These are phyloP conservation scores for Clitoria ternatea DNA, from an alignment of 306 rosid species.

Conservation along the genomic window DNA sequence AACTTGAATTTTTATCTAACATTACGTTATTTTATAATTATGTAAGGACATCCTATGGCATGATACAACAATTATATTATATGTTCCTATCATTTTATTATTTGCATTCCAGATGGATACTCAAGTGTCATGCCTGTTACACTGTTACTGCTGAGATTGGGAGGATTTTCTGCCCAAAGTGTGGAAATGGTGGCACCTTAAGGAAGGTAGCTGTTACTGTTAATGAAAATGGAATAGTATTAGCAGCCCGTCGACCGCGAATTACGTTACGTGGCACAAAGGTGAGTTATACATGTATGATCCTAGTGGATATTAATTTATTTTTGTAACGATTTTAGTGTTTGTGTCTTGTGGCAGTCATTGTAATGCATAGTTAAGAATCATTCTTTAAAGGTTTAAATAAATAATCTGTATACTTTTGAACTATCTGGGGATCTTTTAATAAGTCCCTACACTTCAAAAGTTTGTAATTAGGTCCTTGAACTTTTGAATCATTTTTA, in stretches of 20 bases:
- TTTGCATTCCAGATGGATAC: slow-evolving; percentile 75
- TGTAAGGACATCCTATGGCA: not conserved
- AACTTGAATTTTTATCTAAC: not conserved
- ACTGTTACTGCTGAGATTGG: slow-evolving; percentile 80
- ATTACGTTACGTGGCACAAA: slow-evolving; percentile 86
- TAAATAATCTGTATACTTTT: too few species aligned
- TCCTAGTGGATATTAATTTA: not conserved
- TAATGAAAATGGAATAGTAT: slow-evolving; percentile 81
- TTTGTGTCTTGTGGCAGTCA: not conserved
- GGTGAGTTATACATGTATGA: slow-evolving; percentile 38
- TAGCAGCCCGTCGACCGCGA: slow-evolving; percentile 73
- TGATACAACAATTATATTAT: not conserved
- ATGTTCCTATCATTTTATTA: slow-evolving; percentile 12
- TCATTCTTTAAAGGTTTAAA: too few species aligned
- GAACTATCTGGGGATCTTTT: too few species aligned
- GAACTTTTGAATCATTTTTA: too few species aligned
- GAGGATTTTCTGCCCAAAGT: slow-evolving; percentile 87
- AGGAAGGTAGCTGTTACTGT: slow-evolving; percentile 97
- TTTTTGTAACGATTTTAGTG: not conserved
- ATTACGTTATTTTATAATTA: not conserved
- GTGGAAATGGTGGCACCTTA: slow-evolving; percentile 98
- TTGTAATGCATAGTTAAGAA: not conserved
- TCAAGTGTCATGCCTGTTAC: slow-evolving; percentile 88
- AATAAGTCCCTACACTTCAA: too few species aligned
- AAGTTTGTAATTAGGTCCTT: too few species aligned